A percentile compares a stretch with the other conserved stretches of the same genome.
phyloP scores from a whole-genome alignment of 805 yeast genomes.

The Lipomyces sp. region DNA sequence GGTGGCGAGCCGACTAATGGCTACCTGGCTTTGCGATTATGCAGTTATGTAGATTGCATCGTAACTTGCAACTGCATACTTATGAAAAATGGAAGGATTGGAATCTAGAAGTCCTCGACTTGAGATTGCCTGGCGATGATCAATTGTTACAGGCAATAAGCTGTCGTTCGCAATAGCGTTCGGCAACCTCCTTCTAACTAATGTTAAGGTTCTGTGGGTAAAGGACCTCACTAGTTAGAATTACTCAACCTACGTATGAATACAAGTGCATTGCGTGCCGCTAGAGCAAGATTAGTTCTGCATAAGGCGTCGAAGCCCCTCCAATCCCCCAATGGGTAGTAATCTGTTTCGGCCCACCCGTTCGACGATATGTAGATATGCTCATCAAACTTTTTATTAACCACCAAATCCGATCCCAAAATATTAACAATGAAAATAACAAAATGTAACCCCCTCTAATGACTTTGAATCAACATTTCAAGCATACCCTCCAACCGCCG shows the following conservation, averaged over 20 bases:
- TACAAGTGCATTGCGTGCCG: too few species aligned
- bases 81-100: neutral
- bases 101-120: neutral
- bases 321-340: too few species aligned
- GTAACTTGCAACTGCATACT: neutral
- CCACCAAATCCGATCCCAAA: neutral
- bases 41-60: neutral
- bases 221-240: too few species aligned
- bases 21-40: neutral
- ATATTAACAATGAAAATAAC: neutral
- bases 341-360: neutral
- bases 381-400: neutral
- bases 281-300: neutral
- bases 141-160: neutral
- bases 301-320: neutral
- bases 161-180: neutral
- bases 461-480: slow-evolving; percentile 64
- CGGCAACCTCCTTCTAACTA: too few species aligned
- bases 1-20: neutral
- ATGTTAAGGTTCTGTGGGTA: too few species aligned
- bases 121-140: neutral
- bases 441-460: slow-evolving; percentile 3
- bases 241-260: too few species aligned
- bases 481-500: slow-evolving; percentile 92
- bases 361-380: neutral